Percentiles rank a stretch among this genome's conserved stretches.
Conservation (phyloP, 192 early-diverging fungal genomes). For the Entrophospora sp. region DNA sequence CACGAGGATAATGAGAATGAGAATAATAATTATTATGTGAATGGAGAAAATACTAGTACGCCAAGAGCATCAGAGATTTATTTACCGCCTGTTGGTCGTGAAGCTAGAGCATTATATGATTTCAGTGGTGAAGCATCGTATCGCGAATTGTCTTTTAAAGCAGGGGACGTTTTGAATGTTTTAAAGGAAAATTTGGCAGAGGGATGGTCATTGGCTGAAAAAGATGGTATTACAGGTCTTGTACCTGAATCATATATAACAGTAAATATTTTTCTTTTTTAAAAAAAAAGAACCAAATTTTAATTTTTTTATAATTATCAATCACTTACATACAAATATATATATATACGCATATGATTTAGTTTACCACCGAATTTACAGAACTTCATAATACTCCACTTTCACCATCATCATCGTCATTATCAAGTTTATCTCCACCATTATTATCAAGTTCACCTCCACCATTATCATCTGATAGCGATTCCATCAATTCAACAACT, state of each 20-base stretch:
- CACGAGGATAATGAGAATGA: too few relatives aligned
- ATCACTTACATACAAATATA: background rate
- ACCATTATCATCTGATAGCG: background rate
- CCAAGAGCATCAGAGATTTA: background rate
- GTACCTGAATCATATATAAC: constrained; percentile 36
- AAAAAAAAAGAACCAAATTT: background rate
- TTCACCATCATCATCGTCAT: constrained; percentile 3
- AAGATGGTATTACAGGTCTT: constrained; percentile 33
- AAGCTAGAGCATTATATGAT: constrained; percentile 33
- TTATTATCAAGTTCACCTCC: constrained; percentile 21
- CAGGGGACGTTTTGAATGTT: constrained; percentile 31
- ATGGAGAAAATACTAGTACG: background rate
- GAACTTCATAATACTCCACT: constrained; percentile 18
- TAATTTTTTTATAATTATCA: background rate
- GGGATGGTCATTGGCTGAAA: constrained; percentile 36
- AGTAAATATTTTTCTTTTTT: constrained; percentile 10
- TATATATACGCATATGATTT: too few relatives aligned
- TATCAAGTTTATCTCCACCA: constrained; percentile 17
- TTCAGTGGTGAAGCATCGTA: constrained; percentile 33
- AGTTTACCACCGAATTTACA: constrained; percentile 37
- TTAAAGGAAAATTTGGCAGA: constrained; percentile 31
- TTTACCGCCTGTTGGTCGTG: constrained; percentile 27
- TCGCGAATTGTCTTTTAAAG: constrained; percentile 30
- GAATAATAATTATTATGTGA: too few relatives aligned
- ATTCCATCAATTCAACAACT: background rate